These are phyloP conservation scores for Gautieria morchelliformis DNA, from an alignment of 768 basidiomycete species.

Conservation along the genomic window DNA sequence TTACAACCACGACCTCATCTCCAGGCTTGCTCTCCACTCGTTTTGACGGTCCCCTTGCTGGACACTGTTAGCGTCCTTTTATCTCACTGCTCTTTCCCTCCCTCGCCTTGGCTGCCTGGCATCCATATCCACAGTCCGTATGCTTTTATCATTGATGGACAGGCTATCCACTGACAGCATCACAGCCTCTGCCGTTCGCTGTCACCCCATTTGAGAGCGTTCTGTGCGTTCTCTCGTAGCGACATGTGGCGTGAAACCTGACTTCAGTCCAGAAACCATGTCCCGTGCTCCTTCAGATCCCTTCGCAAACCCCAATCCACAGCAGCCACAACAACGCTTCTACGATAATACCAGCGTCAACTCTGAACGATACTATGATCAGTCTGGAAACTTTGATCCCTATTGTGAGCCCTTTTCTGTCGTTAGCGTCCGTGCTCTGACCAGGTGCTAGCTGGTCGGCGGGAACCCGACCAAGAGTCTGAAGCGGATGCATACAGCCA, in stretches of 20 bases:
- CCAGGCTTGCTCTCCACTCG: too few species aligned
- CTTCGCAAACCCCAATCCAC: not conserved
- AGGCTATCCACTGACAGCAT: not conserved
- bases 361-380: slow-evolving; percentile 11
- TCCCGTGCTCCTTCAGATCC: not conserved
- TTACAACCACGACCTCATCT: too few species aligned
- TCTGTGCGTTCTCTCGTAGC: too few species aligned
- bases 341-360: slow-evolving; percentile 8
- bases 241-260: not conserved
- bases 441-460: not conserved
- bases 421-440: slow-evolving; percentile 2
- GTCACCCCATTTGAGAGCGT: not conserved
- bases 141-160: too few species aligned
- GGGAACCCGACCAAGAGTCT: slow-evolving; percentile 1
- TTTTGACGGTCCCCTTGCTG: too few species aligned
- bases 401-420: slow-evolving; percentile 11
- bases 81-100: too few species aligned
- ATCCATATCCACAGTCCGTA: too few species aligned
- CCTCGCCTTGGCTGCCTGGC: too few species aligned
- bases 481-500: slow-evolving; percentile 21
- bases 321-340: not conserved
- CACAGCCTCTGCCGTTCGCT: not conserved
- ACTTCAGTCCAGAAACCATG: not conserved
- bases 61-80: too few species aligned
- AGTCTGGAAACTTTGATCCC: slow-evolving; percentile 12